Base-by-base conservation (phyloP, 495 filamentous ascomycete species). In the Trichoderma reesei region DNA sequence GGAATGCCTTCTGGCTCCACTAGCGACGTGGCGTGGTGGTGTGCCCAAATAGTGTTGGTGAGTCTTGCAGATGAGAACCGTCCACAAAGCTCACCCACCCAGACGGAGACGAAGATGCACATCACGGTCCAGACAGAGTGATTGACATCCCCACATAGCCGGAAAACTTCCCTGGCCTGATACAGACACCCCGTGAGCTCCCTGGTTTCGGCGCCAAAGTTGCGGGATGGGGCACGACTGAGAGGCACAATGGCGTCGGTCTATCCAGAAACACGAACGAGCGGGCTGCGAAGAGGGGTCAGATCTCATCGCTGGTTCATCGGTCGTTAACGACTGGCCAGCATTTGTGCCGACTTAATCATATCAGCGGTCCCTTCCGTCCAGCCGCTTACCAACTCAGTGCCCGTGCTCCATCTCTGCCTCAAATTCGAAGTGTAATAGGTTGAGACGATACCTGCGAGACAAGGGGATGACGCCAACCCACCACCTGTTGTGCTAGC, bases 311-410 rank as follows among this genome's bases (percentile, higher is more conserved):
- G 20, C 51, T 56, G 7, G 51, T 56, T 56, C 51, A 56, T 56
- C 51, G 51, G 51, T 56, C 51, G 51, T 56, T 56, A 56, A 56
- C 51, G 51, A 56, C 26, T 56, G 51, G 51, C 51, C 51, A 56
- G 51, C 51, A n/a, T 56, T 33, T 31, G 11, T 56, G 51, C 51
- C 51, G 51, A 11, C 51, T 10, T 33, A 20, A 13, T 34, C 26
- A 56, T 34, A 56, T 56, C 34, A 56, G 51, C 51, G 51, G 51
- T 56, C 51, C 31, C 51, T 56, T 56, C 51, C 51, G 51, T 56
- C 51, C 51, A 56, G 51, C 51, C 51, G 51, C 51, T 33, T 56
- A 31, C 51, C 31, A 56, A 10, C 46, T 20, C 9, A 9, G 20
- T 18, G 10, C 46, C 20, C 51, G 18, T 48, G 42, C 6, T 20